Conservation (phyloP, 768 basidiomycete genomes). For the Mycena pura region DNA sequence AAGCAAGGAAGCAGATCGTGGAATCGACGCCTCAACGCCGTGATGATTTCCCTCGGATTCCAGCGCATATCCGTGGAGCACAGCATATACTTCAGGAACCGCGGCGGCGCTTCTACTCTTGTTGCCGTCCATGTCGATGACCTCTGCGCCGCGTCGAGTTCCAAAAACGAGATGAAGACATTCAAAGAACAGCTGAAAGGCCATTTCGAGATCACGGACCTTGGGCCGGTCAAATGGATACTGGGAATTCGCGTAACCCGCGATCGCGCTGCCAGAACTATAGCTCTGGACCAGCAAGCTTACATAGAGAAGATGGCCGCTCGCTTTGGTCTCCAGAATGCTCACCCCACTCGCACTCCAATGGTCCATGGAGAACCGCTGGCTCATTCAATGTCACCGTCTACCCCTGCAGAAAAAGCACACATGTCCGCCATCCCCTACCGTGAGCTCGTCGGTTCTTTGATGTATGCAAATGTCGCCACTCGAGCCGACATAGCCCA, state of each 20-base stretch:
- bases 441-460: not conserved
- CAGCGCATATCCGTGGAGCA: slow-evolving; percentile 19
- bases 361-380: not conserved
- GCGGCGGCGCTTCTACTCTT: not conserved
- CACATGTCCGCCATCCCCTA: not conserved
- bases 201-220: slow-evolving; percentile 29
- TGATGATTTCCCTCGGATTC: slow-evolving; percentile 19
- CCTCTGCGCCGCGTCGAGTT: slow-evolving; percentile 21
- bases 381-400: not conserved
- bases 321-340: not conserved
- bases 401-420: not conserved
- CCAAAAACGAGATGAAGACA: not conserved
- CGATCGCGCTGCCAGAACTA: not conserved
- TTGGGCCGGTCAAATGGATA: slow-evolving; percentile 30
- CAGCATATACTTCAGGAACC: slow-evolving; percentile 24
- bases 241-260: slow-evolving; percentile 32
- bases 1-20: slow-evolving; percentile 1
- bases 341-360: not conserved
- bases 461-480: not conserved
- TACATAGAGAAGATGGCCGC: slow-evolving; percentile 1
- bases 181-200: slow-evolving; percentile 10
- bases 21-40: slow-evolving; percentile 1
- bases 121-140: slow-evolving; percentile 38
- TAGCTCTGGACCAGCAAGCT: not conserved
- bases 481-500: slow-evolving; percentile 28